Evolutionary conservation across 2,329 filamentous ascomycete species (phyloP), one percentile per base, ranked within the genome.

Genomic region (Sclerotinia borealis): DNA sequence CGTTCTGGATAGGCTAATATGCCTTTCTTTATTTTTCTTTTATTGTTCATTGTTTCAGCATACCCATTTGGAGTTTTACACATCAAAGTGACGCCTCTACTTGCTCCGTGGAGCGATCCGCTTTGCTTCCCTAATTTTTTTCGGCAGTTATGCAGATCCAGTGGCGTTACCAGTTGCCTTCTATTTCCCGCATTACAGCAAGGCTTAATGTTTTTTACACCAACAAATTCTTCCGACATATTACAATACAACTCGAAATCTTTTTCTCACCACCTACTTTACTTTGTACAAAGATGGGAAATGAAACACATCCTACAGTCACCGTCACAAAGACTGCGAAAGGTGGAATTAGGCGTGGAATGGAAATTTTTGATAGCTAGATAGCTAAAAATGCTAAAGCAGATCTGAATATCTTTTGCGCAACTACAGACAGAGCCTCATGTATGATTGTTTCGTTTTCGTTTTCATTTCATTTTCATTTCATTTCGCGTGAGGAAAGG

Each of bases 1-100:
- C 66, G 71, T 73, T 73, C 68, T 70, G 71, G 71, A 71, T 72
- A 72, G 64, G 68, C 67, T 65, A 58, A 65, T 47, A 36, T 50
- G 63, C 64, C 69, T 66, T 65, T 62, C 69, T 59, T 63, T 66
- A 50, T 70, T 64, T 64, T 68, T 60, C 62, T 68, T 61, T 69
- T 67, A 58, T 66, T 68, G 65, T 70, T 59, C 61, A 68, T 65
- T 64, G 67, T 69, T 68, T 64, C 68, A 66, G 66, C 71, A 69
- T 69, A 69, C 67, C 64, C 63, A 59, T 65, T 66, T 65, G 62
- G 63, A 67, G 66, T 65, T 68, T 67, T 61, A 67, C 61, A 70
- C 63, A 55, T 61, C n/a, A 55, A 55, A 52, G 59, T 47, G 36
- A 37, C 37, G 43, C 48, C 50, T 61, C 29, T 54, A 43, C n/a